These are phyloP conservation scores for Bipolaris oryzae DNA, from an alignment of 2,329 filamentous ascomycete genomes.

Conservation along the genomic window DNA sequence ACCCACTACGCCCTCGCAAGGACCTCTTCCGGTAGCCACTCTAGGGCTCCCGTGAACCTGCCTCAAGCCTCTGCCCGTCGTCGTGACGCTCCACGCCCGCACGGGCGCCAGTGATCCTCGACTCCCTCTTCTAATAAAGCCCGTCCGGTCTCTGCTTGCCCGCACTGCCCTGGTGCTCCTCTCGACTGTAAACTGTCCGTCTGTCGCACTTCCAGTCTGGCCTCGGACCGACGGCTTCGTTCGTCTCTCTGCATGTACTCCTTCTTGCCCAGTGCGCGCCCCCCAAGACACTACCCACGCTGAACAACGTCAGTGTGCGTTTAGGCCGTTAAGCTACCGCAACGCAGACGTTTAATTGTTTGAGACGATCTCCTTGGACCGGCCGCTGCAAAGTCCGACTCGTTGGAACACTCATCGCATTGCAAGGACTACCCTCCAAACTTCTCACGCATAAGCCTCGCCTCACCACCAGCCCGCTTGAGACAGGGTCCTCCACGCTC, in stretches of 20 bases:
- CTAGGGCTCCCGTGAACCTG: slow-evolving; percentile 29
- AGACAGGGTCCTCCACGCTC: slow-evolving; percentile 44
- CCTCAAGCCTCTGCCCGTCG: slow-evolving; percentile 24
- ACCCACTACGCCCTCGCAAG: slow-evolving; percentile 33
- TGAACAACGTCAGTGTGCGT: slow-evolving; percentile 38
- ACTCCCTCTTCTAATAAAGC: slow-evolving; percentile 23
- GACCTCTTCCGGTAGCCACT: slow-evolving; percentile 33
- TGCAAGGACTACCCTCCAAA: slow-evolving; percentile 48
- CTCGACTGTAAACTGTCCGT: slow-evolving; percentile 39
- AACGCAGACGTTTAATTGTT: slow-evolving; percentile 43
- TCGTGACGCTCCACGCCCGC: slow-evolving; percentile 25
- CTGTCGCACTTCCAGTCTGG: slow-evolving; percentile 44
- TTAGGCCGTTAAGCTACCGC: slow-evolving; percentile 41
- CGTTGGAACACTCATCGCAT: slow-evolving; percentile 37
- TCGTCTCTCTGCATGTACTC: slow-evolving; percentile 39
- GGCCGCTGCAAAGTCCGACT: slow-evolving; percentile 30
- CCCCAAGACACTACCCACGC: slow-evolving; percentile 20
- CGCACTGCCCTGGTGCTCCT: slow-evolving; percentile 29
- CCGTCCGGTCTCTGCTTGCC: slow-evolving; percentile 24
- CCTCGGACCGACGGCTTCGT: slow-evolving; percentile 47
- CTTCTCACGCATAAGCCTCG: slow-evolving; percentile 36
- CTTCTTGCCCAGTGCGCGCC: slow-evolving; percentile 38
- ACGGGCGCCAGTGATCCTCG: slow-evolving; percentile 26
- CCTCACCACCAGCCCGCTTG: slow-evolving; percentile 35
- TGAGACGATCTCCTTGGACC: slow-evolving; percentile 42